Percentiles rank a stretch among this genome's conserved stretches.
Evolutionary conservation across 2,329 filamentous ascomycete species (phyloP).

Genomic region (Stemphylium beticola): DNA sequence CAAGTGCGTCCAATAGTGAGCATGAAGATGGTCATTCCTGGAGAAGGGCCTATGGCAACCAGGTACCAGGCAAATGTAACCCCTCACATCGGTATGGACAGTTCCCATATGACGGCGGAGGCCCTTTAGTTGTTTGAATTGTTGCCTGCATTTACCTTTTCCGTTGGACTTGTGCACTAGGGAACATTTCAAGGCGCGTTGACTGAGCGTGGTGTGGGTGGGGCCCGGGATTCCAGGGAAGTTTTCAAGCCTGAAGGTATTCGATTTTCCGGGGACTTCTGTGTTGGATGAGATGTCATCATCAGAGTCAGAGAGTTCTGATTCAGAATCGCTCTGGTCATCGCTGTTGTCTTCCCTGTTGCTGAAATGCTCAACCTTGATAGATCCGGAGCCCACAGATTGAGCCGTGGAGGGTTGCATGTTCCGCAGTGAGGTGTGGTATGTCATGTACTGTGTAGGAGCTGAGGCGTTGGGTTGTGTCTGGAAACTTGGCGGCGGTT

Average conservation of each 20-base stretch:
- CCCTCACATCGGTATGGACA: slow-evolving; percentile 17
- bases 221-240: slow-evolving; percentile 9
- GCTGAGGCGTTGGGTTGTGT: neutral
- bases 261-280: too few species aligned
- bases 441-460: neutral
- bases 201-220: slow-evolving; percentile 4
- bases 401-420: too few species aligned
- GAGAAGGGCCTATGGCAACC: slow-evolving; percentile 21
- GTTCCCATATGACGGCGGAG: slow-evolving; percentile 30
- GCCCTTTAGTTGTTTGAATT: slow-evolving; percentile 28
- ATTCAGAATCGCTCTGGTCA: neutral
- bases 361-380: neutral
- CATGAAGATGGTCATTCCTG: slow-evolving; percentile 30
- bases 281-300: neutral
- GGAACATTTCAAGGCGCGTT: slow-evolving; percentile 18
- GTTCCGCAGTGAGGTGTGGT: neutral
- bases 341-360: neutral
- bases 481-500: neutral
- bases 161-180: neutral
- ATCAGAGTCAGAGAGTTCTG: neutral
- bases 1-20: slow-evolving; percentile 36
- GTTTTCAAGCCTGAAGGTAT: slow-evolving; percentile 20
- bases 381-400: neutral
- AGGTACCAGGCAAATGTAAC: slow-evolving; percentile 20
- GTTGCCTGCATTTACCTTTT: slow-evolving; percentile 7